phyloP scores from a whole-genome alignment of 208 protist species.

The Eutreptiella sp. region DNA sequence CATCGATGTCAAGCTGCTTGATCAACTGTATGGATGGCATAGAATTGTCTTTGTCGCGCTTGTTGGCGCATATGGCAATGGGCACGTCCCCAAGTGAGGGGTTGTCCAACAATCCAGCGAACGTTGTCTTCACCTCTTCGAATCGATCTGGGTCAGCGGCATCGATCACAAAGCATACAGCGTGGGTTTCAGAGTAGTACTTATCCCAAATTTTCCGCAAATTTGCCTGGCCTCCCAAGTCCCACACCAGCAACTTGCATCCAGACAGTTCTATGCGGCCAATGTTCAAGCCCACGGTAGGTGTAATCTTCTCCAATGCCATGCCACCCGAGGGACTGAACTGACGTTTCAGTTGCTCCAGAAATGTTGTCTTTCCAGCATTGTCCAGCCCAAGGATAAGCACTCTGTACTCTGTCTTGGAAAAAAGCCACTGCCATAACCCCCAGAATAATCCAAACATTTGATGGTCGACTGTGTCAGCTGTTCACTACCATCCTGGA shows the following conservation, averaged over 20 bases:
- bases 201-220: conserved; percentile 21
- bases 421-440: conserved; percentile 22
- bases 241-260: conserved; percentile 26
- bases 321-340: not conserved
- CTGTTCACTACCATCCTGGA: no score
- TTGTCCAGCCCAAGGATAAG: conserved; percentile 25
- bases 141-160: not conserved
- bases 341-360: conserved; percentile 14
- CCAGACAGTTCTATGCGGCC: conserved; percentile 6
- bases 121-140: not conserved
- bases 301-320: not conserved
- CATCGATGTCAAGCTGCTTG: not conserved
- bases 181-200: conserved; percentile 14
- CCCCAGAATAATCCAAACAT: conserved; percentile 22
- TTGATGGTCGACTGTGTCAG: no score
- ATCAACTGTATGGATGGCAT: conserved; percentile 7
- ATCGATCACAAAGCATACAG: conserved; percentile 22
- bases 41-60: not conserved
- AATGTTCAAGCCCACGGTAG: conserved; percentile 28
- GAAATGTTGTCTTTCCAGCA: conserved; percentile 27
- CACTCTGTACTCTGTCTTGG: conserved; percentile 20
- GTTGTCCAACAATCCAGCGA: not conserved
- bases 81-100: conserved; percentile 8
- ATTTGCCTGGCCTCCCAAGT: conserved; percentile 21
- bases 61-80: conserved; percentile 8